Base-by-base conservation (phyloP, 345 rosid genomes). In the Hibiscus tridactylites region DNA sequence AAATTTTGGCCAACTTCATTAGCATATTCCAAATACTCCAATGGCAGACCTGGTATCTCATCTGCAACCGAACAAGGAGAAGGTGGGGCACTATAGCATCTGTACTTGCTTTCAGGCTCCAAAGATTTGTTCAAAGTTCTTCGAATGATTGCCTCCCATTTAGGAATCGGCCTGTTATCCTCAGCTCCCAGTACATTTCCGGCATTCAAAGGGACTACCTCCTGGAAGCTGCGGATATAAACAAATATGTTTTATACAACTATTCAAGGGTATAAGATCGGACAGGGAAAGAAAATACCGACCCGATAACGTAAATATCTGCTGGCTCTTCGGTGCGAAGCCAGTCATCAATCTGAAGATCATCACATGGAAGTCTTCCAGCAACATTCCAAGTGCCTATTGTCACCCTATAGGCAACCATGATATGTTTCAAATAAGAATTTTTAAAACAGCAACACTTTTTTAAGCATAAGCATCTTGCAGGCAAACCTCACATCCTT, bases 341-440 rank as follows among this genome's bases (percentile, higher is more conserved):
- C 98, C 98, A 96, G 35, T 91, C 94, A 49, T 91, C 91, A 47
- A 91, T 88, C 17, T 88, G 85, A 54, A 89, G 91, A 84, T 86
- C 90, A 59, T 88, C 91, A 70, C 77, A 9, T 10, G 99, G 99
- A 76, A 61, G 61, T 85, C 80, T 91, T 15, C 97, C 98, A 73
- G 97, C 98, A 78, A 96, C 99, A 77, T 96, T 96, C 99, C 98
- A 96, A 60, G 98, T 87, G 65, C 93, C 91, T 68, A 96, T 75
- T 49, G 86, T 84, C 52, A 96, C 90, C 88, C 98, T 96, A 71
- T 67, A 67, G 56, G 73, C 26, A 71, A 39, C 71, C 67, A 56
- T 71, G 28, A 57, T 57, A 21, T 42, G 28, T 47, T 68, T 47
- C 17, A 53, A 54, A 42, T 70, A 44, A 74, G 63, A 50, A 57